Evolutionary conservation across 2,329 filamentous ascomycete genomes (phyloP), one percentile per base, ranked within the genome.

Genomic region (Fusarium sp.): DNA sequence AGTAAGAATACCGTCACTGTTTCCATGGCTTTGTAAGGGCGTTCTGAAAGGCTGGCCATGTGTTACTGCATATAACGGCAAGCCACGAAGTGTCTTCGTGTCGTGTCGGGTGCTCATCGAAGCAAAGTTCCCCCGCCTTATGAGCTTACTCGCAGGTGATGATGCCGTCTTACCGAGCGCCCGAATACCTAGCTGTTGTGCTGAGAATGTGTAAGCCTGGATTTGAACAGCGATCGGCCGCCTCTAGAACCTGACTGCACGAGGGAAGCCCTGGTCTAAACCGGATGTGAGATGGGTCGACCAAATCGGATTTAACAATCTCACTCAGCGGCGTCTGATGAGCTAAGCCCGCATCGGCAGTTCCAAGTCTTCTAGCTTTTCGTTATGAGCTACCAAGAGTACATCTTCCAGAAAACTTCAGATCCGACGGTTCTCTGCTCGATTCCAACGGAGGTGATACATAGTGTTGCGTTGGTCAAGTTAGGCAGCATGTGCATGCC

Each of bases 241-340:
- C 42, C 31, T 24, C 42, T 28, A 31, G 10, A 31, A 31, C 10
- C 28, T 5, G 28, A 31, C 28, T 31, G 28, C 28, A 31, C 28
- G 10, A 31, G 28, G 28, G 28, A 31, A 13, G 28, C 28, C 28
- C 28, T 31, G 28, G 13, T 31, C 28, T 31, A 31, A 31, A 13
- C 28, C 28, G 10, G 13, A 31, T 31, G 10, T 31, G 28, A 31
- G 28, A 31, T 31, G 10, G 10, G 9, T 31, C 10, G 10, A 13
- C 28, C 10, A 5, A 11, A 15, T 15, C 26, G 7, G 55, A 36
- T 22, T 28, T 42, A 13, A 39, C 6, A 36, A 43, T 66, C 62
- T 66, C 48, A 66, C 49, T 66, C 63, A 66, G 63, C 62, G 55
- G 36, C 18, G n/a, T 54, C 18, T 18, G 2, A 11, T 6, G 5